Conservation (phyloP, 2,329 filamentous ascomycete species). For the Sphaerulina musiva region DNA sequence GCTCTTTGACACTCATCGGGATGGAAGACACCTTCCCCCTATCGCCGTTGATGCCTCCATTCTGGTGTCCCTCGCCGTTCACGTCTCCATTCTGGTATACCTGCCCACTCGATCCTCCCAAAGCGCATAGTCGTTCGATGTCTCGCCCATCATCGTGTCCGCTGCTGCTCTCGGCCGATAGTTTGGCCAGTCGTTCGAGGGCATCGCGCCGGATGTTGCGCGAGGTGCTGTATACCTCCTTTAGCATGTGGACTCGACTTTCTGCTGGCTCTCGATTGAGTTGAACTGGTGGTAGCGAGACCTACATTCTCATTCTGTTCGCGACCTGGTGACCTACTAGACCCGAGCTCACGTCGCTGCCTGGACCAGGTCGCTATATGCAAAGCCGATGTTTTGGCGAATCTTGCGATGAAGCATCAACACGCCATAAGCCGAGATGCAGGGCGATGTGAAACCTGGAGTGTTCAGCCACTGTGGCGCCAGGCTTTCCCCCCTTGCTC, state of each 20-base stretch:
- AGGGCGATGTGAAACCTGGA: too few relatives aligned
- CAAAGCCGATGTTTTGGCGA: background rate
- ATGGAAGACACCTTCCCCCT: constrained; percentile 24
- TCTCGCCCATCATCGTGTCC: constrained; percentile 28
- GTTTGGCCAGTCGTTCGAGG: constrained; percentile 45
- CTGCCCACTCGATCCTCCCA: constrained; percentile 18
- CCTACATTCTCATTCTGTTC: background rate
- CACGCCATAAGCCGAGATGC: too few relatives aligned
- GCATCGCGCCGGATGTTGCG: constrained; percentile 41
- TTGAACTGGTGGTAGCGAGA: background rate
- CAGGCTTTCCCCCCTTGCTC: too few relatives aligned
- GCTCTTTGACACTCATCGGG: constrained; percentile 64
- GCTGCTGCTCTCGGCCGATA: constrained; percentile 39
- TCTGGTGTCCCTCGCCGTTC: constrained; percentile 2
- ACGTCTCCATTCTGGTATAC: background rate
- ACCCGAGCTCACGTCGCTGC: background rate
- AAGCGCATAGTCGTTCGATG: constrained; percentile 39
- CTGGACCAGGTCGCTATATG: background rate
- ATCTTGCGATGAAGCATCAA: background rate
- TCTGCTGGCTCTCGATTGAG: background rate
- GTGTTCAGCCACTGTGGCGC: too few relatives aligned
- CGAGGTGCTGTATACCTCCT: constrained; percentile 17
- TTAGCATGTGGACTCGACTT: background rate
- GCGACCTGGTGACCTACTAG: background rate
- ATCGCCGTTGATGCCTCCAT: constrained; percentile 16